phyloP scores from a whole-genome alignment of 805 yeast species.

The Candida patagonica region DNA sequence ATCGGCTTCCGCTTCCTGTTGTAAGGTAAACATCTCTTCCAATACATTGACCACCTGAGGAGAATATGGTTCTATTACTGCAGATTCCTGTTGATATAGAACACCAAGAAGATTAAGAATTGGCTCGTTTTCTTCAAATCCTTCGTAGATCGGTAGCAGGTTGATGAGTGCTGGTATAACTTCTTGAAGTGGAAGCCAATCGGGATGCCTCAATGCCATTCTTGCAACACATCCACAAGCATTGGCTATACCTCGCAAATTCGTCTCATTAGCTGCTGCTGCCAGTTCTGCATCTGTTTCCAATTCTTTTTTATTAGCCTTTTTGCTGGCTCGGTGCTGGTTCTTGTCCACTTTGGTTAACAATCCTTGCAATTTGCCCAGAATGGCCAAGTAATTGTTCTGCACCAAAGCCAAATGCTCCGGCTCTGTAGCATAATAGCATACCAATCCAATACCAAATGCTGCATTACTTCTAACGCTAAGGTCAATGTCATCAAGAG shows the following conservation, averaged over 20 bases:
- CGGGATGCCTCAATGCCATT: constrained; percentile 64
- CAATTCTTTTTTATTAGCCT: constrained; percentile 23
- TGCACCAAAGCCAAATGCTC: constrained; percentile 36
- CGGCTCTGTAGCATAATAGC: constrained; percentile 42
- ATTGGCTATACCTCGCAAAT: constrained; percentile 81
- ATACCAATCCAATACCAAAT: constrained; percentile 81
- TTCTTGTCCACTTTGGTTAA: constrained; percentile 65
- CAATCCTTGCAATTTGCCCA: constrained; percentile 59
- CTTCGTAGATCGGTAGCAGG: constrained; percentile 80
- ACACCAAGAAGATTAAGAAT: constrained; percentile 68
- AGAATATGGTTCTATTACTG: constrained; percentile 29
- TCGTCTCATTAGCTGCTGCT: constrained; percentile 57
- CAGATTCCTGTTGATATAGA: constrained; percentile 50
- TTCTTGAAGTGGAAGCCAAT: constrained; percentile 65
- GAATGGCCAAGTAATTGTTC: constrained; percentile 55
- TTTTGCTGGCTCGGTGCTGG: constrained; percentile 13
- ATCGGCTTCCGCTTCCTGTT: constrained; percentile 48
- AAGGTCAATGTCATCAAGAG: constrained; percentile 65
- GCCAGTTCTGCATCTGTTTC: constrained; percentile 35
- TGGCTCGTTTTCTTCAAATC: constrained; percentile 88
- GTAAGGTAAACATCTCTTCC: constrained; percentile 63
- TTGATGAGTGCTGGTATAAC: constrained; percentile 64
- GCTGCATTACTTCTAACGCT: constrained; percentile 95
- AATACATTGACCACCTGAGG: constrained; percentile 43
- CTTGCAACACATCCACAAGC: constrained; percentile 97